phyloP scores from a whole-genome alignment of 2,329 filamentous ascomycete genomes.

The Aureobasidium zeae region DNA sequence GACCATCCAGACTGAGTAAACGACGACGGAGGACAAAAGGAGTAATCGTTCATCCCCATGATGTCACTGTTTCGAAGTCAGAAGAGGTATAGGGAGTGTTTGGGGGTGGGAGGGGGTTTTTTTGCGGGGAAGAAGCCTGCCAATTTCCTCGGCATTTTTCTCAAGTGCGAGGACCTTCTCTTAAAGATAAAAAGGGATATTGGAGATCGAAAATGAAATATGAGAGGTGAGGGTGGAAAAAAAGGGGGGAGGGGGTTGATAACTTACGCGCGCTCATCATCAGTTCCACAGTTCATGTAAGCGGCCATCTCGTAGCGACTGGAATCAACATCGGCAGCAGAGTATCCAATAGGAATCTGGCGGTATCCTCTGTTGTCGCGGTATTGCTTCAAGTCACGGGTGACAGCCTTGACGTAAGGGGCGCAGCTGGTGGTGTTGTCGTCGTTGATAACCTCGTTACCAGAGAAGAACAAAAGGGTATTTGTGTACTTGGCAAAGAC shows the following conservation, averaged over 20 bases:
- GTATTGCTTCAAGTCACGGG: constrained; percentile 73
- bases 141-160: too few species aligned
- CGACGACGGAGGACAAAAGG: constrained; percentile 66
- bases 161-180: too few species aligned
- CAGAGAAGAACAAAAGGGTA: constrained; percentile 75
- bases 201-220: too few species aligned
- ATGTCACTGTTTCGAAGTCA: too few species aligned
- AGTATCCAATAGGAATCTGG: constrained; percentile 68
- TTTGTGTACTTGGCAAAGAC: constrained; percentile 75
- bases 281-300: constrained; percentile 89
- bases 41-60: constrained; percentile 85
- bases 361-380: constrained; percentile 61
- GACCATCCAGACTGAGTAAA: constrained; percentile 71
- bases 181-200: too few species aligned
- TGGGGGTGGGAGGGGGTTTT: too few species aligned
- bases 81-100: too few species aligned
- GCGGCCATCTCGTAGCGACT: constrained; percentile 75
- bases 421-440: constrained; percentile 53
- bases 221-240: too few species aligned
- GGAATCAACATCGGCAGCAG: constrained; percentile 71
- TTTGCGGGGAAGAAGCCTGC: too few species aligned
- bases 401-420: constrained; percentile 63
- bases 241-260: too few species aligned
- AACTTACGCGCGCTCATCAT: constrained; percentile 71
- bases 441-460: constrained; percentile 65